Conservation (phyloP, 768 basidiomycete species). For the Lactarius akahatsu region DNA sequence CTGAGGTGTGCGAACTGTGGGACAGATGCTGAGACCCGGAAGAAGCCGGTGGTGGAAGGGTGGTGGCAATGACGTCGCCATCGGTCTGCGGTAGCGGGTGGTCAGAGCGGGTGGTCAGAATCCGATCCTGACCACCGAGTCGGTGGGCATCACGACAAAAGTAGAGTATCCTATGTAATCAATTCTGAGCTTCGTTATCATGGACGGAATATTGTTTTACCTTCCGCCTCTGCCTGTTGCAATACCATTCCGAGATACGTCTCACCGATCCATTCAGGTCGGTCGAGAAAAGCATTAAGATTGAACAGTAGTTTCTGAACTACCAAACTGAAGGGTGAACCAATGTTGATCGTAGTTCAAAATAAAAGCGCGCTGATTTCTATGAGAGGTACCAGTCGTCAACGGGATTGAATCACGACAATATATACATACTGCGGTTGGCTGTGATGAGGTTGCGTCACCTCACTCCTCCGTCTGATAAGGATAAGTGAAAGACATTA, state of each 20-base stretch:
- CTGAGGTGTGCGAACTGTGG: slow-evolving; percentile 12
- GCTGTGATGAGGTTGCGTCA: slow-evolving; percentile 73
- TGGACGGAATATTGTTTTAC: slow-evolving; percentile 40
- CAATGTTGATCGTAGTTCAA: slow-evolving; percentile 86
- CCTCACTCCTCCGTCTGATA: slow-evolving; percentile 80
- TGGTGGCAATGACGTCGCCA: slow-evolving; percentile 68
- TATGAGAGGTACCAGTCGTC: slow-evolving; percentile 35
- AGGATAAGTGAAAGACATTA: slow-evolving; percentile 47
- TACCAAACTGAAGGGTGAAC: slow-evolving; percentile 84
- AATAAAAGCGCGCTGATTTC: slow-evolving; percentile 83
- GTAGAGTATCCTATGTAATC: slow-evolving; percentile 68
- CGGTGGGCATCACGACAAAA: slow-evolving; percentile 68
- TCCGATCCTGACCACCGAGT: too few species aligned
- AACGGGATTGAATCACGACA: slow-evolving; percentile 13
- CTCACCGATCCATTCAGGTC: slow-evolving; percentile 81
- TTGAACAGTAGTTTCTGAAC: slow-evolving; percentile 74
- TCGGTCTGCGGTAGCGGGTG: slow-evolving; percentile 61
- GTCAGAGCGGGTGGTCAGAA: slow-evolving; percentile 53
- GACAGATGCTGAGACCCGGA: slow-evolving; percentile 29
- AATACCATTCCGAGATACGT: slow-evolving; percentile 84
- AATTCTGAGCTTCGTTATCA: slow-evolving; percentile 11
- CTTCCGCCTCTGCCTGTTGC: slow-evolving; percentile 83
- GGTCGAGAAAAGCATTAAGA: slow-evolving; percentile 68
- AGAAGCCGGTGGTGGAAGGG: slow-evolving; percentile 55
- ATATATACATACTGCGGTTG: slow-evolving; percentile 64